Evolutionary conservation across 106 monocot genomes (phyloP), one percentile per base, ranked within the genome.

Genomic region (Dendrobium chrysotoxum): DNA sequence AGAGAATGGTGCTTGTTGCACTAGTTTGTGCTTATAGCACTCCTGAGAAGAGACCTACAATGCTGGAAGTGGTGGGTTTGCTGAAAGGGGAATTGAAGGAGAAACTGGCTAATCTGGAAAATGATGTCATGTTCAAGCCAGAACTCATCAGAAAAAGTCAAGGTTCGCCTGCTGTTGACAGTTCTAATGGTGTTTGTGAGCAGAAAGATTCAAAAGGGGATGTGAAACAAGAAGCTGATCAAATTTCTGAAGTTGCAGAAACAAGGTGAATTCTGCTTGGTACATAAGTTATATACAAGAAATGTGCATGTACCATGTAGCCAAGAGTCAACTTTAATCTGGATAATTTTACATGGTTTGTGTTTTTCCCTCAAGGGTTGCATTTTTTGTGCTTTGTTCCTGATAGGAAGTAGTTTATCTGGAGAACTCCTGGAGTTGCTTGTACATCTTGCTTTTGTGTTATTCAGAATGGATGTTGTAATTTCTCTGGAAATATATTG

Each of bases 1-100:
- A 72, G 67, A 87, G 85, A 75, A 73, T 89, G 79, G 85, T 89
- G 72, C 83, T 89, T 35, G 87, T 91, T 40, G 91, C 84, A 4
- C 85, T 91, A 18, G 30, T 80, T 26, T 91, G 91, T 26, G 58
- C 89, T 21, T 87, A 87, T 75, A 75, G 71, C 25, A 40, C 26
- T 10, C 80, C 87, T 4, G 89, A 89, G 54, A 87, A 82, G 77
- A 81, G 70, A 31, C 70, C 70, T 70, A 35, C 31, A 35, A 70
- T 70, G 70, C 16, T 70, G 70, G 70, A 70, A 89, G 83, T 83
- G 12, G 77, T 83, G 77, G 82, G 68, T 9, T 50, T 86, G 45
- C 86, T 86, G 38, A 83, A 83, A 74, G 86, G 83, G 6, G 80
- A 83, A 25, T 30, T 26, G 1, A 77, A 77, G 18, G 83, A 86